Evolutionary conservation across 495 filamentous ascomycete genomes (phyloP).

Genomic region (Trichocladium antarcticum): DNA sequence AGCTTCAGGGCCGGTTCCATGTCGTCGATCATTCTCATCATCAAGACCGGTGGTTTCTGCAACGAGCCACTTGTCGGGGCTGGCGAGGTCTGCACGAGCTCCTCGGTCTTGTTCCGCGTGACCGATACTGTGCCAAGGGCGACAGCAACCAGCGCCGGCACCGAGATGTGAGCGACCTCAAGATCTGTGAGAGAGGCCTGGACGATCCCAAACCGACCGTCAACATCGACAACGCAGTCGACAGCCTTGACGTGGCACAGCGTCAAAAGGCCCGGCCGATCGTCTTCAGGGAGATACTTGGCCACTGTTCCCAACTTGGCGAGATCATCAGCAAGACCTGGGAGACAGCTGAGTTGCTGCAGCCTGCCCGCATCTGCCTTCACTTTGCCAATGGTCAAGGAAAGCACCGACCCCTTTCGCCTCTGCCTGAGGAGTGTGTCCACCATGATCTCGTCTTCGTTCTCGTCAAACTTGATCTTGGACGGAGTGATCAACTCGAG

Average conservation of each 20-base stretch:
- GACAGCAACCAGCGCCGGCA: constrained; percentile 69
- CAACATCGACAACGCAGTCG: constrained; percentile 46
- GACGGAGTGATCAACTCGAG: constrained; percentile 83
- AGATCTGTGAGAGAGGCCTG: constrained; percentile 45
- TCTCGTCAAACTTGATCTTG: constrained; percentile 79
- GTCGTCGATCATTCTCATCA: constrained; percentile 78
- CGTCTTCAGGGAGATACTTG: constrained; percentile 93
- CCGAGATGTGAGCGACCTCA: constrained; percentile 71
- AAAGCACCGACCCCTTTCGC: constrained; percentile 75
- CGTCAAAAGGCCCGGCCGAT: constrained; percentile 78
- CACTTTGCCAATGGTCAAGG: constrained; percentile 51
- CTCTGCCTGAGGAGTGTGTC: constrained; percentile 87
- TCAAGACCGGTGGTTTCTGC: constrained; percentile 40
- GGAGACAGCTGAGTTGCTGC: constrained; percentile 50
- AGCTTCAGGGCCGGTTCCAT: constrained; percentile 83
- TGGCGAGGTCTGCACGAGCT: constrained; percentile 43
- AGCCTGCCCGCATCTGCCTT: constrained; percentile 47
- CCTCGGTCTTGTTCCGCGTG: constrained; percentile 54
- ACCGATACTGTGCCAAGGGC: constrained; percentile 51
- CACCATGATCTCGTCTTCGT: constrained; percentile 82
- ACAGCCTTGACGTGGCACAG: constrained; percentile 54
- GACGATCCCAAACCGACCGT: constrained; percentile 54
- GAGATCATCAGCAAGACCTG: constrained; percentile 65
- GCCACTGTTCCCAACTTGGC: constrained; percentile 73
- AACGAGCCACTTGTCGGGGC: constrained; percentile 25